These are phyloP conservation scores for Fusarium azukiicola DNA, from an alignment of 2,329 filamentous ascomycete genomes.

Conservation along the genomic window DNA sequence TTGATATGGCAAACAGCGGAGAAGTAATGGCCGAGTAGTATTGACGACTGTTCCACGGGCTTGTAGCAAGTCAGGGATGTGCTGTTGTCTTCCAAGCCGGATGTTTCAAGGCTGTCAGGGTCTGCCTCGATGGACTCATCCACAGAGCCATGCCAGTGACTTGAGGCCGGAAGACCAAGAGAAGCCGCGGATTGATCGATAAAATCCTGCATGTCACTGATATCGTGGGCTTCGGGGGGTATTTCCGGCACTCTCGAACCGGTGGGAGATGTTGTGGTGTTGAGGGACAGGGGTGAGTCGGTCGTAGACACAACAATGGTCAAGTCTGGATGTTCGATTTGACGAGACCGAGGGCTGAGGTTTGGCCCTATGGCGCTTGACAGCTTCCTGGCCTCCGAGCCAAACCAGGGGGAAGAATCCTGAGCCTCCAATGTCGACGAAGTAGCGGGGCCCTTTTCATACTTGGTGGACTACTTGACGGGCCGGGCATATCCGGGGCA, in stretches of 20 bases:
- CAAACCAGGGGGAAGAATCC: neutral
- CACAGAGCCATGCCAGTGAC: neutral
- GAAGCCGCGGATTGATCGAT: neutral
- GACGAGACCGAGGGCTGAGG: neutral
- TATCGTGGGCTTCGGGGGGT: accelerated
- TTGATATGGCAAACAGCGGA: constrained; percentile 33
- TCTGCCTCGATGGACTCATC: neutral
- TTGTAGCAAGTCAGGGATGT: neutral
- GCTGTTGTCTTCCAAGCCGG: neutral
- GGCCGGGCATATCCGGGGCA: constrained; percentile 45
- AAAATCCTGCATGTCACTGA: neutral
- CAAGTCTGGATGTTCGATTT: neutral
- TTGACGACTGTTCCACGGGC: constrained; percentile 10
- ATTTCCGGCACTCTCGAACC: neutral
- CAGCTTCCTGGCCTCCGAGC: neutral
- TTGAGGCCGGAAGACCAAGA: neutral
- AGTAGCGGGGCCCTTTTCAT: constrained; percentile 20
- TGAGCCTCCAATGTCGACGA: neutral
- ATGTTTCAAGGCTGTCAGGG: neutral
- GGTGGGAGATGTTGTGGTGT: neutral
- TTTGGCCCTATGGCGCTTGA: too few species aligned
- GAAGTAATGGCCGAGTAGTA: constrained; percentile 42
- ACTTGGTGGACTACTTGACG: constrained; percentile 48
- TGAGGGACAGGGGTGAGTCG: neutral
- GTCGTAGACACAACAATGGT: neutral